phyloP scores from a whole-genome alignment of 1,284 basidiomycete genomes.

The Pseudozyma flocculosa region DNA sequence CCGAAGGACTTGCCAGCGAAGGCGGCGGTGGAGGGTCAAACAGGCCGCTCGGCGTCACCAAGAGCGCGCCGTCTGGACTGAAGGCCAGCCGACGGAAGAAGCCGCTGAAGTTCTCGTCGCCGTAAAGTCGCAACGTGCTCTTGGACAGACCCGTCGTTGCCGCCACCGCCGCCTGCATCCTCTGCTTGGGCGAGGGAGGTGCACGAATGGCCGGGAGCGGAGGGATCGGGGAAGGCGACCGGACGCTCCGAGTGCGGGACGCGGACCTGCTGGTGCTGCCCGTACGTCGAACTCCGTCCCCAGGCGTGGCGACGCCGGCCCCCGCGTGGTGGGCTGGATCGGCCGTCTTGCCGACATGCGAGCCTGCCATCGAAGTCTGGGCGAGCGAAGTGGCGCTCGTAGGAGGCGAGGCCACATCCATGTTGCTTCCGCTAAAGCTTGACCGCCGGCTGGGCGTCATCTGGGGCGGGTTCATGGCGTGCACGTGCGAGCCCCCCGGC shows the following conservation, averaged over 20 bases:
- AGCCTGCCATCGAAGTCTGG: constrained; percentile 18
- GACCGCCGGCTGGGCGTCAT: constrained; percentile 46
- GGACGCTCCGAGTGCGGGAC: constrained; percentile 40
- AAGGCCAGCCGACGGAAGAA: constrained; percentile 93
- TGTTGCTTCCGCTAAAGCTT: constrained; percentile 52
- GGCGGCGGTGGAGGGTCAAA: constrained; percentile 62
- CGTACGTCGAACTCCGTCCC: constrained; percentile 15
- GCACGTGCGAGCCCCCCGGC: constrained; percentile 1
- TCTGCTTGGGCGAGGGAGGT: constrained; percentile 47
- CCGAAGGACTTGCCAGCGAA: constrained; percentile 17
- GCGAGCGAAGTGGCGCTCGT: constrained; percentile 48
- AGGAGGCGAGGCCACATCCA: constrained; percentile 45
- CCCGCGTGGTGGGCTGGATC: constrained; percentile 9
- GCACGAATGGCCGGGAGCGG: constrained; percentile 57
- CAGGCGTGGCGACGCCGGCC: constrained; percentile 3
- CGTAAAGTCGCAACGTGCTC: constrained; percentile 67
- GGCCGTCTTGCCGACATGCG: constrained; percentile 9
- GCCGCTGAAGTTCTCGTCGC: constrained; percentile 90
- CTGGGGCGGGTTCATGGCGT: constrained; percentile 52
- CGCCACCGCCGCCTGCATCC: constrained; percentile 30
- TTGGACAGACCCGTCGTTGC: constrained; percentile 19
- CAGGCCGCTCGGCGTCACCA: constrained; percentile 92
- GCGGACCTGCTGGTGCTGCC: constrained; percentile 38
- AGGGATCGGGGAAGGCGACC: constrained; percentile 59
- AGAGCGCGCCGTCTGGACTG: constrained; percentile 87